Percentiles rank a stretch among this genome's conserved stretches.
Evolutionary conservation across 495 filamentous ascomycete species (phyloP).

Genomic region (Durotheca rogersii): DNA sequence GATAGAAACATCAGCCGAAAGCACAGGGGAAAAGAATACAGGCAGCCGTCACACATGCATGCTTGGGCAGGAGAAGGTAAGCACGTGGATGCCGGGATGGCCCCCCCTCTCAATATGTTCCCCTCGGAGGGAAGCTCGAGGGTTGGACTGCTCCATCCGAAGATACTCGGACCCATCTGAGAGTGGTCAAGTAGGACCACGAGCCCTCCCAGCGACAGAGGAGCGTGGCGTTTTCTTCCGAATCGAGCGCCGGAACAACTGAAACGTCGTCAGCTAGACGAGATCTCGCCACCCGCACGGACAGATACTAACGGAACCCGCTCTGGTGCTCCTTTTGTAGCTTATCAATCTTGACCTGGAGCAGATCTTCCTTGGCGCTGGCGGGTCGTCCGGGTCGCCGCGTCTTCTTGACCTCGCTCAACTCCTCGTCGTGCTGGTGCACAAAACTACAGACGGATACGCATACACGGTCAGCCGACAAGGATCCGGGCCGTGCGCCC

Average conservation of each 20-base stretch:
- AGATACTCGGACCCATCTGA: conserved; percentile 61
- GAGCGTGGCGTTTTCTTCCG: conserved; percentile 45
- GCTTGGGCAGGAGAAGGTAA: conserved; percentile 6
- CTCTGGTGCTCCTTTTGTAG: conserved; percentile 80
- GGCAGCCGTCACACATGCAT: conserved; percentile 13
- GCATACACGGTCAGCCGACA: neutral
- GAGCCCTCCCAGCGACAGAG: conserved; percentile 53
- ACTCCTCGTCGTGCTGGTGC: conserved; percentile 74
- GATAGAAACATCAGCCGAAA: conserved; percentile 30
- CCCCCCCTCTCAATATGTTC: conserved; percentile 44
- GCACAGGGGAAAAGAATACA: conserved; percentile 3
- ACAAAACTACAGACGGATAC: conserved; percentile 58
- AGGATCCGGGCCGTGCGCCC: too few relatives aligned
- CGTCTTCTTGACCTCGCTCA: conserved; percentile 68
- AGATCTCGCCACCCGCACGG: neutral
- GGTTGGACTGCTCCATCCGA: conserved; percentile 55
- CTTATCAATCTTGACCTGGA: conserved; percentile 65
- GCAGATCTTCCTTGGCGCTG: conserved; percentile 70
- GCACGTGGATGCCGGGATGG: conserved; percentile 6
- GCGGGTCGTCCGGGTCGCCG: conserved; percentile 81
- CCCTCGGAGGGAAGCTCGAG: conserved; percentile 70
- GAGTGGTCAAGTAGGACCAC: conserved; percentile 55
- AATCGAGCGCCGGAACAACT: conserved; percentile 56
- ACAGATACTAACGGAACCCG: conserved; percentile 66
- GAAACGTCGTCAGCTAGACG: conserved; percentile 20